A percentile compares a stretch with the other conserved stretches of the same genome.
phyloP scores from a whole-genome alignment of 2,329 filamentous ascomycete species.

The Teratosphaeria zuluensis region DNA sequence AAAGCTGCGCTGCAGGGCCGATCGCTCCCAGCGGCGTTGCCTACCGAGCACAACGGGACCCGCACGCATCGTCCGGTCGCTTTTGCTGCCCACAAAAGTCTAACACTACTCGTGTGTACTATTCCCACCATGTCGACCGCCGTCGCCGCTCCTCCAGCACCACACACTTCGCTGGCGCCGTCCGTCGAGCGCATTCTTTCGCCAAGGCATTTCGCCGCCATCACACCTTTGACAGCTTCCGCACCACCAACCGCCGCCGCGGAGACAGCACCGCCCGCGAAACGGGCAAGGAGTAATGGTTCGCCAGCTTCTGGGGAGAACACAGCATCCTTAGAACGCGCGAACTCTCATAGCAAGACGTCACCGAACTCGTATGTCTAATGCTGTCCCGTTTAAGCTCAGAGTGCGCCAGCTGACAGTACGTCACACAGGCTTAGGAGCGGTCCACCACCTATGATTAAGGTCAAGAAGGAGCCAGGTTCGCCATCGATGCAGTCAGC shows the following conservation, averaged over 20 bases:
- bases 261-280: slow-evolving; percentile 15
- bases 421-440: slow-evolving; percentile 40
- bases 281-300: slow-evolving; percentile 26
- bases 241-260: slow-evolving; percentile 4
- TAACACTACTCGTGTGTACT: background rate
- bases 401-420: background rate
- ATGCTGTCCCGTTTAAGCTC: background rate
- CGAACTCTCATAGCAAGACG: slow-evolving; percentile 41
- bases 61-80: background rate
- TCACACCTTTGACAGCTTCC: slow-evolving; percentile 23
- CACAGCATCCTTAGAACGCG: slow-evolving; percentile 15
- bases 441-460: slow-evolving; percentile 60
- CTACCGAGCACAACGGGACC: background rate
- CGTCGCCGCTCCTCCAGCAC: slow-evolving; percentile 33
- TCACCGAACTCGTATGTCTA: slow-evolving; percentile 37
- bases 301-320: slow-evolving; percentile 24
- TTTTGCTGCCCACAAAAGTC: background rate
- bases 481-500: slow-evolving; percentile 70
- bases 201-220: slow-evolving; percentile 34
- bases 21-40: background rate
- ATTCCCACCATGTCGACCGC: slow-evolving; percentile 36
- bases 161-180: slow-evolving; percentile 26
- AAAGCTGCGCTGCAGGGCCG: background rate
- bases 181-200: slow-evolving; percentile 28
- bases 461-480: slow-evolving; percentile 91